Base-by-base conservation (phyloP, 176 grass and related monocot genomes). In the Phragmites australis region DNA sequence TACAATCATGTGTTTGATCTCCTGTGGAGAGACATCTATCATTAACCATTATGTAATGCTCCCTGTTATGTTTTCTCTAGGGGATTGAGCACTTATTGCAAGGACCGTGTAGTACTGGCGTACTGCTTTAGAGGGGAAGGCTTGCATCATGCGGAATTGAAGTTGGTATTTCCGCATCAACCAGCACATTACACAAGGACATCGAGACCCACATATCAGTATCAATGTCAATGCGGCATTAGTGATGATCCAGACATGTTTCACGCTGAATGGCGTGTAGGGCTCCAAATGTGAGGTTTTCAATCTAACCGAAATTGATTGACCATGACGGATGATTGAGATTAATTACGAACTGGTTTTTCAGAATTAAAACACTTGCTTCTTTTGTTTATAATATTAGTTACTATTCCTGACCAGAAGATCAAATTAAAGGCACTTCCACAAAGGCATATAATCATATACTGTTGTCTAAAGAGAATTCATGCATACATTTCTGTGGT, bases 141-240 rank as follows among this genome's bases (percentile, higher is more conserved):
- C 30, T 68, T 68, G 46, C 48, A 67, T 75, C 71, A 75, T 19
- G 29, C 26, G 40, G 39, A 83, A 81, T 66, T 54, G 70, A 47
- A 87, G 50, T 68, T 81, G 77, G 17, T 10, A 75, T 68, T 67
- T 87, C 77, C 23, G 75, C 84, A 75, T 75, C 77, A 42, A 68
- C 27, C 51, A 59, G 49, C 84, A 50, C 49, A 70, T 70, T 52
- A 68, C 66, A 52, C 27, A 61, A 69, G 52, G 70, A 27, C 70
- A 76, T 57, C 51, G 31, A 68, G 62, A 39, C 61, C 61, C 78
- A 81, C 42, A 18, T 57, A 65, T 81, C 69, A 68, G 43, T 69
- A 60, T 81, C 78, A 76, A 48, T 68, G 70, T 81, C 60, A 81
- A 87, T 31, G 41, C 19, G 39, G 70, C 78, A 87, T 81, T 87